Conservation (phyloP, 495 filamentous ascomycete species). For the Stereocaulon alpinum region DNA sequence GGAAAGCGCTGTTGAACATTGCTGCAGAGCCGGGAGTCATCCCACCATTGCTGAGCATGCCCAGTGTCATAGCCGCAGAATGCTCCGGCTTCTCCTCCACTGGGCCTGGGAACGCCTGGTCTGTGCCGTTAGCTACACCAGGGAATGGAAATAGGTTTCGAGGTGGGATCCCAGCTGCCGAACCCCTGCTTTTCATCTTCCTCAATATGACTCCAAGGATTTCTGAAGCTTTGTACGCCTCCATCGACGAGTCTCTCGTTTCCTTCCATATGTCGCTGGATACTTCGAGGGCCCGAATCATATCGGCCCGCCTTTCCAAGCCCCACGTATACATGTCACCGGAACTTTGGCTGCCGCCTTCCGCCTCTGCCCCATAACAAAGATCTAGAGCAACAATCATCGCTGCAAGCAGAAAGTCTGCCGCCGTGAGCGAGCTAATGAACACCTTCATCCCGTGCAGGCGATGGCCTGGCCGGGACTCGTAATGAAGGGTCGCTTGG, state of each 20-base stretch:
- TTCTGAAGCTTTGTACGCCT: constrained; percentile 75
- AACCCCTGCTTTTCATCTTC: constrained; percentile 47
- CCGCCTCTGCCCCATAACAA: constrained; percentile 28
- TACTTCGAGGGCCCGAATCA: constrained; percentile 62
- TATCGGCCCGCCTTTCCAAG: constrained; percentile 59
- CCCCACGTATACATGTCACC: constrained; percentile 56
- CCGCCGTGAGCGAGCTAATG: constrained; percentile 65
- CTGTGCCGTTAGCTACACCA: background rate
- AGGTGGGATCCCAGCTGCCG: background rate
- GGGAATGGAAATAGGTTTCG: constrained; percentile 18
- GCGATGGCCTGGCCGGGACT: constrained; percentile 62
- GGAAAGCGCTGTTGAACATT: constrained; percentile 32
- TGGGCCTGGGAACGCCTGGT: constrained; percentile 19
- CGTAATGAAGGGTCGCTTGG: constrained; percentile 64
- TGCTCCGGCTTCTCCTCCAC: constrained; percentile 44
- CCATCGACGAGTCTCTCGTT: constrained; percentile 64
- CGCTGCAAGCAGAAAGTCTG: constrained; percentile 76
- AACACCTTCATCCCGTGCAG: constrained; percentile 63
- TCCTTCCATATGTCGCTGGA: constrained; percentile 70
- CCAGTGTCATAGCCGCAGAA: constrained; percentile 71
- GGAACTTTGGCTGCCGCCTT: constrained; percentile 28
- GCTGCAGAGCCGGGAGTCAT: constrained; percentile 50
- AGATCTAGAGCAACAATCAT: constrained; percentile 84
- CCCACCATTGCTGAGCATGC: constrained; percentile 63
- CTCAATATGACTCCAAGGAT: constrained; percentile 68